A percentile compares a stretch with the other conserved stretches of the same genome.
Conservation (phyloP, 2,329 filamentous ascomycete genomes). For the Camillea tinctor region DNA sequence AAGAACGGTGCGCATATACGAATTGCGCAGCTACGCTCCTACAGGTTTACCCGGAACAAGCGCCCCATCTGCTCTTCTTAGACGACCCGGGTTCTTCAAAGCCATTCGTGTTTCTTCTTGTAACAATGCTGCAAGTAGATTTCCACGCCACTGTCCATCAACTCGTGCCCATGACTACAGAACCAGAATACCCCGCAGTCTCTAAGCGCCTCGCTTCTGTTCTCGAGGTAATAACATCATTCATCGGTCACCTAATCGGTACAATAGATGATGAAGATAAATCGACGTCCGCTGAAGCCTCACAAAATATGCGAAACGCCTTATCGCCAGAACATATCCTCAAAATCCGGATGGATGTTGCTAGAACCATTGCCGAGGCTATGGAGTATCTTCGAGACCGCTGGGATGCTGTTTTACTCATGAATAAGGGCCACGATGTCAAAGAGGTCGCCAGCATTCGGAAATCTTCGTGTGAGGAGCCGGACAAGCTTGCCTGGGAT, state of each 20-base stretch:
- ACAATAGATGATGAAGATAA: slow-evolving; percentile 44
- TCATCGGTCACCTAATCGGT: slow-evolving; percentile 56
- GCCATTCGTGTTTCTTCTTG: slow-evolving; percentile 60
- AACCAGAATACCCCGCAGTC: slow-evolving; percentile 47
- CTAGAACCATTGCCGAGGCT: slow-evolving; percentile 60
- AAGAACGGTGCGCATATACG: slow-evolving; percentile 58
- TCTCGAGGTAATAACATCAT: slow-evolving; percentile 62
- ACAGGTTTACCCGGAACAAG: slow-evolving; percentile 49
- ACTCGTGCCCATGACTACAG: slow-evolving; percentile 58
- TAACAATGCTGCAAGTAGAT: slow-evolving; percentile 66
- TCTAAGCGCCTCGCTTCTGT: slow-evolving; percentile 57
- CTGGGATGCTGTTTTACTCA: slow-evolving; percentile 54
- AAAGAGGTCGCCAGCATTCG: slow-evolving; percentile 38
- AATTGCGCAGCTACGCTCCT: slow-evolving; percentile 58
- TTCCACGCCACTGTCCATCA: slow-evolving; percentile 61
- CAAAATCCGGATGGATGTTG: slow-evolving; percentile 43
- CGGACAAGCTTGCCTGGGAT: slow-evolving; percentile 58
- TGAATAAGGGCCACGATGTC: slow-evolving; percentile 47
- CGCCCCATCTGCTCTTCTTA: slow-evolving; percentile 52
- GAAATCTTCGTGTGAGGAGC: slow-evolving; percentile 40
- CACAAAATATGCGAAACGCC: slow-evolving; percentile 30
- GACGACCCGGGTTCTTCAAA: slow-evolving; percentile 43
- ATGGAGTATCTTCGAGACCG: slow-evolving; percentile 67
- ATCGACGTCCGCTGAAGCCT: not conserved
- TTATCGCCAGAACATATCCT: slow-evolving; percentile 60